Evolutionary conservation across 495 filamentous ascomycete genomes (phyloP).

Genomic region (Cudoniella acicularis): DNA sequence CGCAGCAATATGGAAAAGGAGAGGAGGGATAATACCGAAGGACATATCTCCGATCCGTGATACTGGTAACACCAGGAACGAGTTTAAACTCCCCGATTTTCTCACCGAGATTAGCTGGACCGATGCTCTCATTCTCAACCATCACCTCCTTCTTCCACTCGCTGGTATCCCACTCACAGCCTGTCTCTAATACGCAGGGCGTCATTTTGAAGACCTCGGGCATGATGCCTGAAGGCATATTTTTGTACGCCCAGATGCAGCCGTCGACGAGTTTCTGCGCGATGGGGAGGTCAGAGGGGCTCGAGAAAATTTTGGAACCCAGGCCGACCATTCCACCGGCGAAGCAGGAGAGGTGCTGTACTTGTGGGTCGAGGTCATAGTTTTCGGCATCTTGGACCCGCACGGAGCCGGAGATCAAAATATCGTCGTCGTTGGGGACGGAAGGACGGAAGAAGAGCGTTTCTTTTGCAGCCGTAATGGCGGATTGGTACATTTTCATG

Average conservation of each 20-base stretch:
- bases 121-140: slow-evolving; percentile 43
- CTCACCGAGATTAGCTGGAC: slow-evolving; percentile 3
- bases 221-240: slow-evolving; percentile 81
- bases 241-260: slow-evolving; percentile 84
- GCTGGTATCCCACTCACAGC: slow-evolving; percentile 73
- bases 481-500: slow-evolving; percentile 22
- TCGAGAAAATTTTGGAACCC: slow-evolving; percentile 70
- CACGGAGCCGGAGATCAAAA: slow-evolving; percentile 65
- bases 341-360: slow-evolving; percentile 66
- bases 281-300: slow-evolving; percentile 65
- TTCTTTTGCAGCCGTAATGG: slow-evolving; percentile 17
- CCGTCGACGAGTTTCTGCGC: slow-evolving; percentile 78
- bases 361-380: slow-evolving; percentile 32
- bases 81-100: slow-evolving; percentile 9
- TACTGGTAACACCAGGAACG: slow-evolving; percentile 15
- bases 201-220: slow-evolving; percentile 66
- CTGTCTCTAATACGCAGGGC: slow-evolving; percentile 57
- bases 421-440: slow-evolving; percentile 68
- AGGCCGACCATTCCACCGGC: slow-evolving; percentile 89
- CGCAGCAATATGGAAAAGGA: not conserved
- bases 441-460: slow-evolving; percentile 83
- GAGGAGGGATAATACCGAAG: slow-evolving; percentile 10
- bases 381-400: slow-evolving; percentile 43
- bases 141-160: slow-evolving; percentile 43
- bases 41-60: slow-evolving; percentile 22